Conservation (phyloP, 1,284 basidiomycete genomes). For the Lignosus rhinocerotis region DNA sequence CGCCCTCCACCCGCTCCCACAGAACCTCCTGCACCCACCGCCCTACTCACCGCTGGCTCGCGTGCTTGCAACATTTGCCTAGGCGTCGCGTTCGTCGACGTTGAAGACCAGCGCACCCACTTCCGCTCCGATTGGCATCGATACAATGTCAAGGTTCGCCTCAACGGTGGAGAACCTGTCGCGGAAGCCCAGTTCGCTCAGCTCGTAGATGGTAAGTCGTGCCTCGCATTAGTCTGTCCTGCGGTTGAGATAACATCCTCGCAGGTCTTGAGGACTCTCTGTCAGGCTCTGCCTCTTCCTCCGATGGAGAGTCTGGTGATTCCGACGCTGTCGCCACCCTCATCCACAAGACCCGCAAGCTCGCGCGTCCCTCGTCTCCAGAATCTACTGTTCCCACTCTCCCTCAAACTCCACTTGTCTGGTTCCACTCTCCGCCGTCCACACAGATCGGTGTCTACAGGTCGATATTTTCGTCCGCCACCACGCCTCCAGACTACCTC, state of each 20-base stretch:
- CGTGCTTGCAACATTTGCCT: conserved; percentile 79
- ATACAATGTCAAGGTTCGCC: conserved; percentile 89
- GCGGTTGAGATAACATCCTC: not conserved
- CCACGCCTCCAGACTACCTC: conserved; percentile 46
- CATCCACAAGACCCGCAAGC: conserved; percentile 59
- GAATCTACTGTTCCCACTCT: conserved; percentile 39
- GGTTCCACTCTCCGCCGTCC: conserved; percentile 84
- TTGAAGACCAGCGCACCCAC: conserved; percentile 85
- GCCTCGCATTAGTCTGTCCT: not conserved
- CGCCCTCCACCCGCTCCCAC: conserved; percentile 32
- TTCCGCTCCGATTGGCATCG: conserved; percentile 98
- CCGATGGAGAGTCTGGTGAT: conserved; percentile 51
- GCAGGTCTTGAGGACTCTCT: conserved; percentile 84
- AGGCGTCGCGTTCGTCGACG: conserved; percentile 67
- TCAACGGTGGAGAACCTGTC: conserved; percentile 62
- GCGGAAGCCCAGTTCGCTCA: conserved; percentile 72
- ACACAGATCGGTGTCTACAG: conserved; percentile 93
- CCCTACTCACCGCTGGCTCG: conserved; percentile 40
- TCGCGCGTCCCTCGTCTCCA: conserved; percentile 50
- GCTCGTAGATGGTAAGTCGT: conserved; percentile 65
- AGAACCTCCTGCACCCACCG: conserved; percentile 31
- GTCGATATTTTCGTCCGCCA: conserved; percentile 61
- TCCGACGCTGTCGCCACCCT: conserved; percentile 70
- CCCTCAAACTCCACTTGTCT: conserved; percentile 78
- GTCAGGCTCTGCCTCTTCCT: conserved; percentile 83